Conservation (phyloP, 805 yeast genomes). For the Sugiyamaella floridensis region DNA sequence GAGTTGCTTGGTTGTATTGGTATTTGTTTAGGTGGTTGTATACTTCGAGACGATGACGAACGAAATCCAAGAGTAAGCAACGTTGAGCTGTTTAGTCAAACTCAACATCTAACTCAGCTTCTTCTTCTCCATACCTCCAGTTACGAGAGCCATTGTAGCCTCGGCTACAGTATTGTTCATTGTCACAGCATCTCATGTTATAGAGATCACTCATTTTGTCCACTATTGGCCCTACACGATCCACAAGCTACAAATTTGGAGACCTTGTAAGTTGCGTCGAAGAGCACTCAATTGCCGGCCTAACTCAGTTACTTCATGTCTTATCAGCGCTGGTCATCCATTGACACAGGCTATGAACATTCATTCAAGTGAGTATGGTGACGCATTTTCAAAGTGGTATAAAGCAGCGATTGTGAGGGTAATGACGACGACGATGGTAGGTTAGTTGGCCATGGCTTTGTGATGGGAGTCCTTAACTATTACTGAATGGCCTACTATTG, state of each 20-base stretch:
- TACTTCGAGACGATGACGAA: slow-evolving; percentile 2
- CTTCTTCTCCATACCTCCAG: slow-evolving; percentile 17
- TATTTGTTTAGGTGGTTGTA: background rate
- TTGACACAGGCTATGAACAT: slow-evolving; percentile 15
- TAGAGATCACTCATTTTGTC: slow-evolving; percentile 2
- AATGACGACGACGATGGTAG: background rate
- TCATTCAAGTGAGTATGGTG: slow-evolving; percentile 12
- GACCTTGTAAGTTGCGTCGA: slow-evolving; percentile 17
- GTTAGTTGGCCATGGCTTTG: background rate
- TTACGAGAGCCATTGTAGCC: slow-evolving; percentile 18
- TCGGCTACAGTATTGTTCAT: slow-evolving; percentile 10
- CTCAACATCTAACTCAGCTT: slow-evolving; percentile 9
- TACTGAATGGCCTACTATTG: no score
- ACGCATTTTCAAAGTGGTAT: background rate
- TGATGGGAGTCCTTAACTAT: background rate
- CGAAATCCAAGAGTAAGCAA: slow-evolving; percentile 5
- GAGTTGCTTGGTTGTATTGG: no score
- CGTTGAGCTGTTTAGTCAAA: background rate
- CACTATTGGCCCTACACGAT: slow-evolving; percentile 16
- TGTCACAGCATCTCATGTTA: slow-evolving; percentile 5
- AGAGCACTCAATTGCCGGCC: background rate
- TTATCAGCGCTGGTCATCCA: slow-evolving; percentile 17
- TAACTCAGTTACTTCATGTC: slow-evolving; percentile 20
- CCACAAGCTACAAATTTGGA: slow-evolving; percentile 16
- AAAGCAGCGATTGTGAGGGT: background rate